Conservation (phyloP, 1,284 basidiomycete genomes). For the Phellopilus nigrolimitatus region DNA sequence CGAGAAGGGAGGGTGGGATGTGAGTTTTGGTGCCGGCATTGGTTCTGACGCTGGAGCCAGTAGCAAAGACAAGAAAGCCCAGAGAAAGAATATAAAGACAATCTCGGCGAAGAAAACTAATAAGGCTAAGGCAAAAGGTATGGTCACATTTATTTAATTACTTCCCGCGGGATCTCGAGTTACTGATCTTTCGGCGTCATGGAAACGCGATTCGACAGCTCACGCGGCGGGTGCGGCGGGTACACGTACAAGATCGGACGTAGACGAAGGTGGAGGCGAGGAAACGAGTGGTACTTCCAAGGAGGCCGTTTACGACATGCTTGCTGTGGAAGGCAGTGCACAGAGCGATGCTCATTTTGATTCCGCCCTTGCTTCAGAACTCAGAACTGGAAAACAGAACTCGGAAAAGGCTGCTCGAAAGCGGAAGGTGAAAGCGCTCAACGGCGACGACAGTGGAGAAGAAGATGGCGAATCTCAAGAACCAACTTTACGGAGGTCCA, state of each 20-base stretch:
- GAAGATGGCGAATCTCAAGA: not conserved
- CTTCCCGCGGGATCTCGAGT: too few species aligned
- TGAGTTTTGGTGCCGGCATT: conserved; percentile 11
- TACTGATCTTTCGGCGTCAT: too few species aligned
- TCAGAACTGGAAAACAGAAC: not conserved
- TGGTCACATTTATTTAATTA: too few species aligned
- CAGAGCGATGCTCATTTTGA: not conserved
- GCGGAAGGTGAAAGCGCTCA: not conserved
- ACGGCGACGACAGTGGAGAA: not conserved
- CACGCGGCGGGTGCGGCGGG: too few species aligned
- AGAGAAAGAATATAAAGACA: not conserved
- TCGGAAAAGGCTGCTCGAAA: not conserved
- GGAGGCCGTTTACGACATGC: too few species aligned
- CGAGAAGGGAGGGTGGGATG: conserved; percentile 68
- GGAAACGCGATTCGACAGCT: too few species aligned
- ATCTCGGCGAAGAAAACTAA: not conserved
- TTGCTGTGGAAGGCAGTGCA: too few species aligned
- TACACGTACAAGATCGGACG: too few species aligned
- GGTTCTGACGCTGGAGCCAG: not conserved
- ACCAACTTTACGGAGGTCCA: not conserved
- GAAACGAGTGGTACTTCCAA: too few species aligned
- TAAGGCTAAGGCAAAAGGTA: not conserved
- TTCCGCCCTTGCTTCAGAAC: not conserved
- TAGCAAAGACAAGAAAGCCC: too few species aligned
- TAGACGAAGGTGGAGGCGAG: too few species aligned